phyloP scores from a whole-genome alignment of 2,329 filamentous ascomycete species.

The Fusarium sp. region DNA sequence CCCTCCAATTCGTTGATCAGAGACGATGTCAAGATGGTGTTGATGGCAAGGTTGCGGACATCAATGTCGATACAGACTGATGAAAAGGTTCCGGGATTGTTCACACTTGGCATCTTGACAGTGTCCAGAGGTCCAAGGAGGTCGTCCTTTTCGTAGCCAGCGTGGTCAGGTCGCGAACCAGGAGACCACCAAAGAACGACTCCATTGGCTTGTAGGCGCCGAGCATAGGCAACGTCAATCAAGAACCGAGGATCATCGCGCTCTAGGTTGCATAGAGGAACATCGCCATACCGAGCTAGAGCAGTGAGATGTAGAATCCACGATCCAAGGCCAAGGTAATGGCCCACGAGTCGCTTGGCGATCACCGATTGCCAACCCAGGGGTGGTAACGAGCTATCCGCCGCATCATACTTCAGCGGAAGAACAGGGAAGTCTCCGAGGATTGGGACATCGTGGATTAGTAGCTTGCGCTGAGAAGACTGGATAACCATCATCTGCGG shows the following conservation, averaged over 20 bases:
- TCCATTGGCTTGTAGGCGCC: slow-evolving; percentile 88
- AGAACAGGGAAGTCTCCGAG: slow-evolving; percentile 88
- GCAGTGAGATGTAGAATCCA: slow-evolving; percentile 92
- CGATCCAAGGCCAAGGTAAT: slow-evolving; percentile 91
- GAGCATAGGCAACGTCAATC: slow-evolving; percentile 95
- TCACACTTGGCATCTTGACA: slow-evolving; percentile 92
- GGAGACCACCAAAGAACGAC: slow-evolving; percentile 98
- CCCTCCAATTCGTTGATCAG: slow-evolving; percentile 97
- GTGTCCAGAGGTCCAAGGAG: slow-evolving; percentile 84
- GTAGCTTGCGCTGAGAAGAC: slow-evolving; percentile 83
- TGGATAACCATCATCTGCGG: slow-evolving; percentile 90
- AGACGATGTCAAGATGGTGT: slow-evolving; percentile 96
- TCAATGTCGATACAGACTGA: slow-evolving; percentile 97
- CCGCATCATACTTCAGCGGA: slow-evolving; percentile 81
- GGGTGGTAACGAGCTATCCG: slow-evolving; percentile 88
- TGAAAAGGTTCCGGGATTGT: slow-evolving; percentile 92
- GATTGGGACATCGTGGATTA: slow-evolving; percentile 87
- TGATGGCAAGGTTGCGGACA: slow-evolving; percentile 94
- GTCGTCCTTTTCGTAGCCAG: slow-evolving; percentile 94
- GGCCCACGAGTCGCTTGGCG: slow-evolving; percentile 84
- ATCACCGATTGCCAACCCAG: slow-evolving; percentile 94
- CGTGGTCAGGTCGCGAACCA: slow-evolving; percentile 89
- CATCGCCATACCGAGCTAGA: slow-evolving; percentile 90
- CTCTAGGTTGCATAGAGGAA: slow-evolving; percentile 95
- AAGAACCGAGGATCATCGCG: slow-evolving; percentile 93